Base-by-base conservation (phyloP, 768 basidiomycete species). In the Inosperma sp. region DNA sequence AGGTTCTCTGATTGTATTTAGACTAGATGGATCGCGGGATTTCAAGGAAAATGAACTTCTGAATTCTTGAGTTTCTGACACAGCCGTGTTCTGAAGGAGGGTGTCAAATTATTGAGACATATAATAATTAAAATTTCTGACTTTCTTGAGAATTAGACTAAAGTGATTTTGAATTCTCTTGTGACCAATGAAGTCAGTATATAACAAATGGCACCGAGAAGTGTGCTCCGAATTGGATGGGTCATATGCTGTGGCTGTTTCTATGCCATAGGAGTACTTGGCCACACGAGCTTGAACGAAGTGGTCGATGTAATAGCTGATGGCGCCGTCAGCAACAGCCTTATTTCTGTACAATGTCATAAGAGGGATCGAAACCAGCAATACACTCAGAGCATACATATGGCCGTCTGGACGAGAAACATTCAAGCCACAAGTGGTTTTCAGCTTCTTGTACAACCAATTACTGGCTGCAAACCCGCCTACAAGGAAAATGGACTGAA, bases 391-490 rank as follows among this genome's bases (percentile, higher is more conserved):
- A 40, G 48, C 36, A 21, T 57, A 80, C 78, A 73, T 62, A 40
- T 74, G 70, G 35, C 62, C 66, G 53, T 80, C 77, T 0, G 78
- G 78, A 14, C 76, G 63, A 40, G 64, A 68, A 39, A 78, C 56
- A 16, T 46, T 60, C 29, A 78, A 56, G 21, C 69, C 67, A 5
- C 66, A 34, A 3, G 68, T 57, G 34, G 51, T 55, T 43, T 72
- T 71, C 16, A 79, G 68, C 30, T 67, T 61, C 0, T 62, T 55
- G 51, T 72, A 77, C 13, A 80, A 58, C 68, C 71, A 78, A 37
- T 73, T 70, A 53, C 69, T 78, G 3, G 76, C 73, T 13, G 74
- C 74, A 58, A 80, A 79, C 0, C 77, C 78, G 13, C 79, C 78
- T 2, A 80, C 77, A 7, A 79, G 60, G 51, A 79, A 72, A 22